Conservation (phyloP, 1,284 basidiomycete species). For the Naganishia cerealis region DNA sequence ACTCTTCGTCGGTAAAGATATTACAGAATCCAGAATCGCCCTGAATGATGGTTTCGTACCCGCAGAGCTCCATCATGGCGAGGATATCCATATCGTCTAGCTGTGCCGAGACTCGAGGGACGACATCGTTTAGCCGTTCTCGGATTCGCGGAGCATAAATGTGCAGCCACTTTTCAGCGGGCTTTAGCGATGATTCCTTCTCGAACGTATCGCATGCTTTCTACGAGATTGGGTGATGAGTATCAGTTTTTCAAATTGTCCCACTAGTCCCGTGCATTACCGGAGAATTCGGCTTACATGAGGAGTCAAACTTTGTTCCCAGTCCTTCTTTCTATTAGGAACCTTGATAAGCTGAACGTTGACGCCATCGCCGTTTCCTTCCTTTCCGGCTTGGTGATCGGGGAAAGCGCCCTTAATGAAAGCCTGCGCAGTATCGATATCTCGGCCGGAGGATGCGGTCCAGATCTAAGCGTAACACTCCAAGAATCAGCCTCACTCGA, state of each 20-base stretch:
- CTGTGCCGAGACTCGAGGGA: conserved; percentile 42
- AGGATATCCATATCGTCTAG: conserved; percentile 52
- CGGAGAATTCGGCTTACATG: conserved; percentile 43
- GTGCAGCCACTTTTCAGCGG: conserved; percentile 51
- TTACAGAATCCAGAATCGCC: conserved; percentile 50
- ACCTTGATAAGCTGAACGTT: conserved; percentile 54
- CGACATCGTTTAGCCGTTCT: conserved; percentile 41
- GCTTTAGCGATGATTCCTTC: conserved; percentile 52
- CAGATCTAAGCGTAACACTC: conserved; percentile 39
- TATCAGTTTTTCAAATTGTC: conserved; percentile 1
- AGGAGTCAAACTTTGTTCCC: conserved; percentile 54
- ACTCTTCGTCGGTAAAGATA: conserved; percentile 52
- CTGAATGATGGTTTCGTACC: conserved; percentile 54
- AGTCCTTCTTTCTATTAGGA: conserved; percentile 53
- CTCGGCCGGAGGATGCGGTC: conserved; percentile 52
- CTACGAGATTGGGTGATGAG: conserved; percentile 30
- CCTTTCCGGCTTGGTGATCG: conserved; percentile 49
- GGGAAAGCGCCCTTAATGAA: conserved; percentile 56
- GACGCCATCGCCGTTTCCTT: conserved; percentile 54
- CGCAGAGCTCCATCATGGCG: conserved; percentile 52
- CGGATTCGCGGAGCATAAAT: conserved; percentile 47
- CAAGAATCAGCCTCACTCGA: too few relatives aligned
- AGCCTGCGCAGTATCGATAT: conserved; percentile 53
- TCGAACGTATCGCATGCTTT: conserved; percentile 56
- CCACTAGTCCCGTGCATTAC: background rate